Evolutionary conservation across 1,139 yeast genomes (phyloP).

Genomic region (Debaryomyces robertsiae): DNA sequence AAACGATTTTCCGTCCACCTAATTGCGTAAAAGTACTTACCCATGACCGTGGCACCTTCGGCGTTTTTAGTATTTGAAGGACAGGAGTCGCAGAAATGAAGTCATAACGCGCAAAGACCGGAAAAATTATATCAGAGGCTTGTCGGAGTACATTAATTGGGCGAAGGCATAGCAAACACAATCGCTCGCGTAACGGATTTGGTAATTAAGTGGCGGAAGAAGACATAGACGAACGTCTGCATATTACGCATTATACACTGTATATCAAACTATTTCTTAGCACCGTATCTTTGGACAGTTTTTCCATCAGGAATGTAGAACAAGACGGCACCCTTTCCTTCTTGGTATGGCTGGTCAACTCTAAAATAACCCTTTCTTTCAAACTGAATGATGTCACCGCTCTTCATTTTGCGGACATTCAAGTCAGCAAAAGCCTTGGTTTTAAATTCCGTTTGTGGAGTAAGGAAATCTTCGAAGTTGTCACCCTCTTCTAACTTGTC

Average conservation of each 20-base stretch:
- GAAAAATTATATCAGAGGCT: no score
- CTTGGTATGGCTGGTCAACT: conserved; percentile 60
- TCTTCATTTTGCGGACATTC: conserved; percentile 70
- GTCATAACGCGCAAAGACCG: no score
- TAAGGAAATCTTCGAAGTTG: conserved; percentile 82
- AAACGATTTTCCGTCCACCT: no score
- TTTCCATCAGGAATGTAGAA: conserved; percentile 94
- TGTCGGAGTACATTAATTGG: no score
- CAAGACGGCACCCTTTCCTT: conserved; percentile 66
- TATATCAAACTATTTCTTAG: conserved; percentile 30
- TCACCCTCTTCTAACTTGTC: conserved; percentile 92
- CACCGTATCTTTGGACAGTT: conserved; percentile 80
- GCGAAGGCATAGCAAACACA: no score
- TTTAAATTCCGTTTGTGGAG: conserved; percentile 79
- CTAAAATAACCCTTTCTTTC: conserved; percentile 94
- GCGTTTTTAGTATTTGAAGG: no score
- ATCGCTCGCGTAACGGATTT: no score
- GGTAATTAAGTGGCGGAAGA: no score
- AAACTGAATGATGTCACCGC: conserved; percentile 82
- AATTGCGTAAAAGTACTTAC: no score
- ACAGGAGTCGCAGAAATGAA: no score
- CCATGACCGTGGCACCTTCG: no score
- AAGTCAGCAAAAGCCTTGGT: conserved; percentile 72
- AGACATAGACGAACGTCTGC: no score
- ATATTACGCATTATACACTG: neutral